Evolutionary conservation across 2,329 filamentous ascomycete species (phyloP), one percentile per base, ranked within the genome.

Genomic region (Zalaria obscura): DNA sequence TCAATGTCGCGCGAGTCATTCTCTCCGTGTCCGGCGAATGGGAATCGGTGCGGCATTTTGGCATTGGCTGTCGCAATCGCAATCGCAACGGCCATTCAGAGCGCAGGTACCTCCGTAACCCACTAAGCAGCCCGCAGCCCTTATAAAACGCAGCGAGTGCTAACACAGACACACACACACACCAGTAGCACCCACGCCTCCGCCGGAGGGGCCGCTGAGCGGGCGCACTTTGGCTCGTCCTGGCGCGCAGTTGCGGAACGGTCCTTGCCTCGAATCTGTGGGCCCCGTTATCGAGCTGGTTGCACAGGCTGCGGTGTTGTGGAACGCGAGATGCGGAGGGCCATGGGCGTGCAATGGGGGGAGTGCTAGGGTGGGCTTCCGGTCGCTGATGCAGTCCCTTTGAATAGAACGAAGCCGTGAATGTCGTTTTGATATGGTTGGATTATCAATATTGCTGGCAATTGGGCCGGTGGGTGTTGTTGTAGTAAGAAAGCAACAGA

Each of bases 21-120:
- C 46, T 18, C 18, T 18, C 18, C 18, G 18, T 18, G 18, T 18
- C 18, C 18, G 18, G 46, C 45, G 45, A 55, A 54, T 48, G 54
- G 48, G 50, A 56, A 51, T 28, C 51, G 48, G 34, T 56, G 52
- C 48, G 55, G 52, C 55, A 57, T 57, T 18, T 18, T 18, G 18
- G 18, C 18, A 18, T 18, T 18, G 18, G 18, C 18, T 18, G 18
- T 18, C 18, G 18, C 18, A 18, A 18, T 18, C 18, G 18, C 18
- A 42, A 38, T 50, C 26, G 39, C 33, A 25, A 34, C 38, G 39
- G 33, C 41, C 44, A 46, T 44, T 43, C 38, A 41, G 38, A 41
- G 39, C 29, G n/a, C 7, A 32, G 29, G 29, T 32, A 32, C 29
- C 29, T 7, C 7, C 7, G 29, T 32, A 32, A 32, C n/a, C 7